Percentiles rank a stretch among this genome's conserved stretches.
These are phyloP conservation scores for Saturnispora gosingensis DNA, from an alignment of 805 yeast species.

Conservation along the genomic window DNA sequence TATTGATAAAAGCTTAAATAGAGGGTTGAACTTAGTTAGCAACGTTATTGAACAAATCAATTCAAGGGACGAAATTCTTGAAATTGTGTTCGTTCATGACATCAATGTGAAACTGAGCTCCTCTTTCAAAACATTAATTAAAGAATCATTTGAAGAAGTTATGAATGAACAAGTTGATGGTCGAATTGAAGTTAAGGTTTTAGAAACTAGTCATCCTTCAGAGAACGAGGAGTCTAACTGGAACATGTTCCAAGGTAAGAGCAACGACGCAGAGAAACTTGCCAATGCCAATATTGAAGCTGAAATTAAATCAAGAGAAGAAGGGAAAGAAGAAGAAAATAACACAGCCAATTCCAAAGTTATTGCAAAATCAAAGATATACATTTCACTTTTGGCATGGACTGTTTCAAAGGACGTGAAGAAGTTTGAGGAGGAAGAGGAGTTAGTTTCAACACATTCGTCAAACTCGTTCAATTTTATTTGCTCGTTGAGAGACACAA, in stretches of 20 bases:
- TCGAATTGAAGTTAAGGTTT: constrained; percentile 53
- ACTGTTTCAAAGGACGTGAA: constrained; percentile 16
- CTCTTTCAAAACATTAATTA: constrained; percentile 32
- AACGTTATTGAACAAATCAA: constrained; percentile 32
- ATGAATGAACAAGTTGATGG: constrained; percentile 69
- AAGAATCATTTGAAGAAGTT: constrained; percentile 48
- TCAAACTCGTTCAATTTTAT: constrained; percentile 55
- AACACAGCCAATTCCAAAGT: not conserved
- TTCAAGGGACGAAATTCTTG: constrained; percentile 42
- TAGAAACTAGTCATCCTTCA: constrained; percentile 39
- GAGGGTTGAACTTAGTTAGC: constrained; percentile 19
- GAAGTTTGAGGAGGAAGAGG: constrained; percentile 6
- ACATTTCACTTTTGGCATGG: constrained; percentile 27
- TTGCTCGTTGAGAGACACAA: constrained; percentile 65
- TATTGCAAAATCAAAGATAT: constrained; percentile 15
- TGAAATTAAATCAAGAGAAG: constrained; percentile 41
- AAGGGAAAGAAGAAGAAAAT: not conserved
- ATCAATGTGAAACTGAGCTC: constrained; percentile 37
- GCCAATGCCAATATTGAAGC: constrained; percentile 81
- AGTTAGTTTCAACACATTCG: constrained; percentile 10
- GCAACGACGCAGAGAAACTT: constrained; percentile 79
- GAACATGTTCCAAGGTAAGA: constrained; percentile 57
- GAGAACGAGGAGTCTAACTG: not conserved
- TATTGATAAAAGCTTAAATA: constrained; percentile 26
- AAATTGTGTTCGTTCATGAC: constrained; percentile 61